A percentile compares a stretch with the other conserved stretches of the same genome.
Conservation (phyloP, 495 filamentous ascomycete genomes). For the Aspergillus incahuasiensis region DNA sequence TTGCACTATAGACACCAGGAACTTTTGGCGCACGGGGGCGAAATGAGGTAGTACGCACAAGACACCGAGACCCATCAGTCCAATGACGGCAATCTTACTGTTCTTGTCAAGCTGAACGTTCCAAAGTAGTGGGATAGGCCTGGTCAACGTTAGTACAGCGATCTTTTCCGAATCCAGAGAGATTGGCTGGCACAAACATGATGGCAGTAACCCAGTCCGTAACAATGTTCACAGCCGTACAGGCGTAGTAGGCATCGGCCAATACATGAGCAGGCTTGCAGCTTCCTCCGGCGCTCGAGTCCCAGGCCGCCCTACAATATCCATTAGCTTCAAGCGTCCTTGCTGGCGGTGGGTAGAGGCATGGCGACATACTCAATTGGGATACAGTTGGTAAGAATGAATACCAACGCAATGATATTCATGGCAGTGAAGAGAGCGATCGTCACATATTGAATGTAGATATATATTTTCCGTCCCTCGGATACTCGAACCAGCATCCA, state of each 20-base stretch:
- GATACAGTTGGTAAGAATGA: conserved; percentile 24
- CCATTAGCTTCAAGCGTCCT: background rate
- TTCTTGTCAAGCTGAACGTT: conserved; percentile 41
- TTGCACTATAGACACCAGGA: background rate
- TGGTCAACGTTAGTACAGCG: conserved; percentile 13
- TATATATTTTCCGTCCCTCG: conserved; percentile 19
- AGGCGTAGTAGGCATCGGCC: conserved; percentile 24
- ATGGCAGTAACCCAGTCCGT: conserved; percentile 40
- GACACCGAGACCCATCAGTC: conserved; percentile 46
- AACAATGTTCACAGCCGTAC: conserved; percentile 24
- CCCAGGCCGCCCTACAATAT: conserved; percentile 20
- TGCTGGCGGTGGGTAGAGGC: background rate
- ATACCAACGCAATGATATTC: conserved; percentile 24
- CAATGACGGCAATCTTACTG: conserved; percentile 44
- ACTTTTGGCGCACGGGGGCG: background rate
- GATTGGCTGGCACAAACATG: conserved; percentile 23
- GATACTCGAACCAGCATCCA: conserved; percentile 27
- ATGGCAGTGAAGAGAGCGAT: conserved; percentile 18
- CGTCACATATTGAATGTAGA: conserved; percentile 20
- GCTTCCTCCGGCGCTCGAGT: conserved; percentile 14
- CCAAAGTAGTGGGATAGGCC: conserved; percentile 46
- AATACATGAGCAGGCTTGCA: conserved; percentile 22
- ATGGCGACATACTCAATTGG: conserved; percentile 15
- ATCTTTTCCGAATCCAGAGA: background rate
- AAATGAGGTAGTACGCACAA: conserved; percentile 31